Conservation (phyloP, 2,329 filamentous ascomycete genomes). For the Cadophora sp. region DNA sequence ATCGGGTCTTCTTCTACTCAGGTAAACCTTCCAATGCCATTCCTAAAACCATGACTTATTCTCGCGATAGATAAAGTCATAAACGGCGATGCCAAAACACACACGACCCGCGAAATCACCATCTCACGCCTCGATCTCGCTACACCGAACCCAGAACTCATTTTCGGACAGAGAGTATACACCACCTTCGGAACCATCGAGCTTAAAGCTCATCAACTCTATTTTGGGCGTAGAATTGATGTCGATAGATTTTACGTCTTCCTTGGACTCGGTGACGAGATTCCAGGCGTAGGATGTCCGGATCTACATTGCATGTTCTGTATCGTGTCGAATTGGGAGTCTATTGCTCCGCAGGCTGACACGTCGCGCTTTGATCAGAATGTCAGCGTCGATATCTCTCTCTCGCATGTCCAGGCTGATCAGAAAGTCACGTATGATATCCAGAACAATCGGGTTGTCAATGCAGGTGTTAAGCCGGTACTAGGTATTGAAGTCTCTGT, state of each 20-base stretch:
- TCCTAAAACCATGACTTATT: not conserved
- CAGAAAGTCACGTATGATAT: conserved; percentile 15
- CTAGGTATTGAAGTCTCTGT: conserved; percentile 10
- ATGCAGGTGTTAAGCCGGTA: not conserved
- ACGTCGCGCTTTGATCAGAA: conserved; percentile 8
- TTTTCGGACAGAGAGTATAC: conserved; percentile 17
- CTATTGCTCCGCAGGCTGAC: not conserved
- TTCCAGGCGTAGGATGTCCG: conserved; percentile 21
- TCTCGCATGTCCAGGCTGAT: not conserved
- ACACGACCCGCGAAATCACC: conserved; percentile 17
- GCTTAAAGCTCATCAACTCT: conserved; percentile 16
- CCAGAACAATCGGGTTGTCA: conserved; percentile 2
- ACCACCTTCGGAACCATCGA: not conserved
- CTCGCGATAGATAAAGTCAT: conserved; percentile 8
- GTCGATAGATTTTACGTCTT: conserved; percentile 18
- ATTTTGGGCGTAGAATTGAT: conserved; percentile 1
- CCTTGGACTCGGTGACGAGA: conserved; percentile 22
- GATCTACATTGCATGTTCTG: conserved; percentile 23
- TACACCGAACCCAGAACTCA: conserved; percentile 14
- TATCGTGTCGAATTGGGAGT: conserved; percentile 8
- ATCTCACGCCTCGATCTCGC: conserved; percentile 17
- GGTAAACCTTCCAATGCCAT: not conserved
- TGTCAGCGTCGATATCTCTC: not conserved
- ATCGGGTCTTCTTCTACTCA: conserved; percentile 10
- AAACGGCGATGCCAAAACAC: conserved; percentile 18